Conservation (phyloP, 1,284 basidiomycete species). For the Apiotrichum gracile region DNA sequence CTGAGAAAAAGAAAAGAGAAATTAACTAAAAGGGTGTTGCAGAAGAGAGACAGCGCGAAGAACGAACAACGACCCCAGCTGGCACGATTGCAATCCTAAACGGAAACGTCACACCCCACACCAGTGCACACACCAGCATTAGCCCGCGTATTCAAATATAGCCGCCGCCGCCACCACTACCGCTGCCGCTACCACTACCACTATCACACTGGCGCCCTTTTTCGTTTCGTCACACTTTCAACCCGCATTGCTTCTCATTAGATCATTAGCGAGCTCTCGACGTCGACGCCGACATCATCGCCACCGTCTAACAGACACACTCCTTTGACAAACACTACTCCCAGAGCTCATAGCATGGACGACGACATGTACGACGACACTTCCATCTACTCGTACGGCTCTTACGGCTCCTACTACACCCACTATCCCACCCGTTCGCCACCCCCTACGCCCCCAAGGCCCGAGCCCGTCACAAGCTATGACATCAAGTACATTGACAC, state of each 20-base stretch:
- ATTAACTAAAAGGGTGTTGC: too few relatives aligned
- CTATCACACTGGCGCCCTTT: not conserved
- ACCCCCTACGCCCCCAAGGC: conserved; percentile 22
- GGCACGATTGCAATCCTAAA: too few relatives aligned
- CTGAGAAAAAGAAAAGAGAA: too few relatives aligned
- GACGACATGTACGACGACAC: conserved; percentile 36
- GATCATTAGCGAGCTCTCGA: not conserved
- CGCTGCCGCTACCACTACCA: too few relatives aligned
- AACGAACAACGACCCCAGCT: too few relatives aligned
- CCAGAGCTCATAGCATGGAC: conserved; percentile 22
- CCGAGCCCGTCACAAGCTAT: conserved; percentile 30
- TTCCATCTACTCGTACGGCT: conserved; percentile 22
- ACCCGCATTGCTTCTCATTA: too few relatives aligned
- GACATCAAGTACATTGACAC: conserved; percentile 31
- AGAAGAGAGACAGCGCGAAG: too few relatives aligned
- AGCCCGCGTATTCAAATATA: too few relatives aligned
- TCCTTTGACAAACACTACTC: not conserved
- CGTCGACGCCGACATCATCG: not conserved
- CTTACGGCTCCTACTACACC: conserved; percentile 21
- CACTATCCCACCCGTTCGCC: conserved; percentile 21
- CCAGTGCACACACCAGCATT: too few relatives aligned
- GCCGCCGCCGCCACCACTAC: too few relatives aligned
- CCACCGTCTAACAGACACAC: not conserved
- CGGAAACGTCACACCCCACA: too few relatives aligned
- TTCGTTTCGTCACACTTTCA: too few relatives aligned